phyloP scores from a whole-genome alignment of 2,329 filamentous ascomycete genomes.

The Xylariales sp. region DNA sequence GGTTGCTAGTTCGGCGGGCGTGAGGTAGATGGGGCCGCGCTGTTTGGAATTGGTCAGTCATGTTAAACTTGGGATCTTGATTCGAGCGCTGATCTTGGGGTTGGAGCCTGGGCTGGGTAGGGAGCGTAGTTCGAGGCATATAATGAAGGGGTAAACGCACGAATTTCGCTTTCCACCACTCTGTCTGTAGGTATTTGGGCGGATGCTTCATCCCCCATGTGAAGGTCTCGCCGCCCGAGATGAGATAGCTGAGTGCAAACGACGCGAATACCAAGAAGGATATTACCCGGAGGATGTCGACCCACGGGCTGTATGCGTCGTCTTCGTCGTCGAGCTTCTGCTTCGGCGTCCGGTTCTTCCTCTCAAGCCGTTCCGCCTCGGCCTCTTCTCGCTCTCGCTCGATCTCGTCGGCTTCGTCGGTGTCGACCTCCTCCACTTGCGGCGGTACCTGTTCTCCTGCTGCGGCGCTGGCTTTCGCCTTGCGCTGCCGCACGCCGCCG shows the following conservation, averaged over 20 bases:
- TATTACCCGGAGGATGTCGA: slow-evolving; percentile 77
- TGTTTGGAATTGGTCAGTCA: slow-evolving; percentile 52
- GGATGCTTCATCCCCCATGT: slow-evolving; percentile 73
- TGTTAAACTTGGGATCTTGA: not conserved
- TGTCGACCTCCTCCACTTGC: slow-evolving; percentile 49
- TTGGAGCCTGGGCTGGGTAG: no score
- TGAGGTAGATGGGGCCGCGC: slow-evolving; percentile 74
- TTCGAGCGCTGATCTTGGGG: not conserved
- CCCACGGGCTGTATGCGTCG: slow-evolving; percentile 57
- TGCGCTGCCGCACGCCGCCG: slow-evolving; percentile 58
- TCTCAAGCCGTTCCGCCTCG: slow-evolving; percentile 37
- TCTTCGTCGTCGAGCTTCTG: slow-evolving; percentile 71
- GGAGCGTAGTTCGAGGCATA: not conserved
- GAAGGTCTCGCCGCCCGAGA: slow-evolving; percentile 76
- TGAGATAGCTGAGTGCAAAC: slow-evolving; percentile 78
- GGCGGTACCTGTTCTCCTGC: slow-evolving; percentile 37
- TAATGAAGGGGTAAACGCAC: slow-evolving; percentile 57
- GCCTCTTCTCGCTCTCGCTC: slow-evolving; percentile 38
- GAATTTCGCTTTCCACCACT: slow-evolving; percentile 69
- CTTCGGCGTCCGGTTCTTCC: slow-evolving; percentile 47
- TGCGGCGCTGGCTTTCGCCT: slow-evolving; percentile 46
- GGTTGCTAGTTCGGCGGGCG: slow-evolving; percentile 75
- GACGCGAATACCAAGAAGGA: slow-evolving; percentile 74
- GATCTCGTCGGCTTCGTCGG: slow-evolving; percentile 46
- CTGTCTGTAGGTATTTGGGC: slow-evolving; percentile 69